Evolutionary conservation across 208 protist genomes (phyloP).

Genomic region (Acanthamoeba healyi): DNA sequence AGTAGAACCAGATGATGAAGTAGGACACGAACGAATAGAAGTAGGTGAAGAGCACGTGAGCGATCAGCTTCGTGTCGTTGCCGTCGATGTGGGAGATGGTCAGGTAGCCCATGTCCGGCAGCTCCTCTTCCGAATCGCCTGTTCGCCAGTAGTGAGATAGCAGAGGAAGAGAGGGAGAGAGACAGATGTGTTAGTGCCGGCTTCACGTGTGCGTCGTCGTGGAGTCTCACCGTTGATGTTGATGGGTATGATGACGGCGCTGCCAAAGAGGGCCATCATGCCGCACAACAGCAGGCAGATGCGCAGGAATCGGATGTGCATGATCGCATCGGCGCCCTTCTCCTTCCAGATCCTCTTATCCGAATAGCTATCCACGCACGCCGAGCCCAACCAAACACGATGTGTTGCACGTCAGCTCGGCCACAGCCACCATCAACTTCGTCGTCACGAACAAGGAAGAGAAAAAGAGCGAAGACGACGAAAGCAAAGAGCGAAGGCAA

Average conservation of each 20-base stretch:
- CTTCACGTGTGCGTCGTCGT: background rate
- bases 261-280: conserved; percentile 63
- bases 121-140: background rate
- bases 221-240: conserved; percentile 32
- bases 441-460: background rate
- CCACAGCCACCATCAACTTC: background rate
- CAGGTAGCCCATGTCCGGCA: conserved; percentile 15
- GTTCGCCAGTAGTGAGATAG: background rate
- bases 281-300: conserved; percentile 41
- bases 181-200: background rate
- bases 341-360: conserved; percentile 62
- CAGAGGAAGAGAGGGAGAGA: background rate
- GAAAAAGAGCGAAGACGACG: background rate
- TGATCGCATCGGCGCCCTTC: conserved; percentile 61
- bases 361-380: conserved; percentile 28
- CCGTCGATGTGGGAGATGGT: conserved; percentile 52
- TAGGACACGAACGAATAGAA: conserved; percentile 64
- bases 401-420: no score
- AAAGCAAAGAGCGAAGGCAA: background rate
- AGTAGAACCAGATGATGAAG: conserved; percentile 64
- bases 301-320: conserved; percentile 45
- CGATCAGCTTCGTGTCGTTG: conserved; percentile 54
- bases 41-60: conserved; percentile 64
- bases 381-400: no score
- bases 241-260: conserved; percentile 58